Percentiles rank a stretch among this genome's conserved stretches.
These are phyloP conservation scores for Ganoderma resinaceum DNA, from an alignment of 1,284 basidiomycete genomes.

Conservation along the genomic window DNA sequence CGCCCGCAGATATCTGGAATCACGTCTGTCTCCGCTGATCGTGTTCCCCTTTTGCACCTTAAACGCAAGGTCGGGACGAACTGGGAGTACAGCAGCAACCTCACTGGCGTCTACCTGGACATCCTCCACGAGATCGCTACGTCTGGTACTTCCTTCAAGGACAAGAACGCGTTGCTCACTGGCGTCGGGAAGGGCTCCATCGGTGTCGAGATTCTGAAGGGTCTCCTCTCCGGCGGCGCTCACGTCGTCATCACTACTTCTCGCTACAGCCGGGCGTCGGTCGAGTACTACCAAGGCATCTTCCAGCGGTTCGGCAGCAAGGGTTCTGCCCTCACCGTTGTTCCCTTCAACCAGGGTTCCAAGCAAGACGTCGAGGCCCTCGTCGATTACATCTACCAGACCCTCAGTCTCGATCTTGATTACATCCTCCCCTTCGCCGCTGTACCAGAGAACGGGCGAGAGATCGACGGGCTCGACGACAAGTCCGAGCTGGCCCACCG, in stretches of 20 bases:
- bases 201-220: conserved; percentile 97
- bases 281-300: conserved; percentile 98
- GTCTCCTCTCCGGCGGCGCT: conserved; percentile 94
- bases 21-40: conserved; percentile 86
- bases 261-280: conserved; percentile 91
- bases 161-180: conserved; percentile 97
- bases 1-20: conserved; percentile 84
- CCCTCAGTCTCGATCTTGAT: conserved; percentile 94
- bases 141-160: conserved; percentile 97
- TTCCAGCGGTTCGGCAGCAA: conserved; percentile 96
- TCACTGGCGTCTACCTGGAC: conserved; percentile 95
- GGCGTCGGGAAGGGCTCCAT: conserved; percentile 98
- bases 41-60: conserved; percentile 93
- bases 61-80: conserved; percentile 96
- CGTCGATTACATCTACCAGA: conserved; percentile 97
- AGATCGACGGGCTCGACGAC: conserved; percentile 97
- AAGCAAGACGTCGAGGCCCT: conserved; percentile 98
- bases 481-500: conserved; percentile 98
- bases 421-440: conserved; percentile 99
- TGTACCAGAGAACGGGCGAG: conserved; percentile 97
- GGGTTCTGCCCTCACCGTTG: conserved; percentile 94
- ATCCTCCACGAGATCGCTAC: conserved; percentile 98
- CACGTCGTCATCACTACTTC: conserved; percentile 98
- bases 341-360: conserved; percentile 98
- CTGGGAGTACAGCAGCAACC: conserved; percentile 97